Conservation (phyloP, 2,329 filamentous ascomycete species). For the Dryadomyces quercus-mongolicae region DNA sequence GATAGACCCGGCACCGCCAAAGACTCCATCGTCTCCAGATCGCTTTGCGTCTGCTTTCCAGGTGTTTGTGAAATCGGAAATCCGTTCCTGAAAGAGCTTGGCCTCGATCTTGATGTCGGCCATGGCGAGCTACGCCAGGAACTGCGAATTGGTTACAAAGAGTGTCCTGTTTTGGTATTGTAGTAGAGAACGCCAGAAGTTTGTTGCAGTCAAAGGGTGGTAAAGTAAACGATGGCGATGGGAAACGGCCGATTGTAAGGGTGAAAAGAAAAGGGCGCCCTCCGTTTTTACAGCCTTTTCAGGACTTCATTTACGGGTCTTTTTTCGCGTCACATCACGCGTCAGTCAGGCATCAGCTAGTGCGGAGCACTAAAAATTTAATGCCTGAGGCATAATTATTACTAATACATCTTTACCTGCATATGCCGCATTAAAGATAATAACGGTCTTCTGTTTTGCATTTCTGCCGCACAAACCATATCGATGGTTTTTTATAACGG, state of each 20-base stretch:
- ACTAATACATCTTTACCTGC: background rate
- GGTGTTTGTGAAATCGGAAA: slow-evolving; percentile 73
- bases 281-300: background rate
- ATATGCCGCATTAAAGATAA: no score
- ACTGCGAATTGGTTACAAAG: background rate
- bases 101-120: slow-evolving; percentile 91
- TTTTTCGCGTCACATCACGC: slow-evolving; percentile 15
- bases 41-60: slow-evolving; percentile 91
- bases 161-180: background rate
- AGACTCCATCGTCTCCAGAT: slow-evolving; percentile 72
- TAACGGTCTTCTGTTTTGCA: background rate
- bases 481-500: no score
- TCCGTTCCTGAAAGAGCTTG: slow-evolving; percentile 84
- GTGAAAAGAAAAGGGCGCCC: background rate
- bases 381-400: background rate
- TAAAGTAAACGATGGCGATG: background rate
- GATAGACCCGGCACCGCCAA: slow-evolving; percentile 77
- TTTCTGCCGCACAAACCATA: no score
- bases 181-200: background rate
- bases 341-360: background rate
- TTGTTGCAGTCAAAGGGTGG: no score
- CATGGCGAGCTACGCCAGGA: slow-evolving; percentile 31
- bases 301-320: slow-evolving; percentile 1
- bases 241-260: background rate
- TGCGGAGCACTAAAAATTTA: background rate